Evolutionary conservation across 306 rosid species (phyloP), one percentile per base, ranked within the genome.

Genomic region (Vigna mungo): DNA sequence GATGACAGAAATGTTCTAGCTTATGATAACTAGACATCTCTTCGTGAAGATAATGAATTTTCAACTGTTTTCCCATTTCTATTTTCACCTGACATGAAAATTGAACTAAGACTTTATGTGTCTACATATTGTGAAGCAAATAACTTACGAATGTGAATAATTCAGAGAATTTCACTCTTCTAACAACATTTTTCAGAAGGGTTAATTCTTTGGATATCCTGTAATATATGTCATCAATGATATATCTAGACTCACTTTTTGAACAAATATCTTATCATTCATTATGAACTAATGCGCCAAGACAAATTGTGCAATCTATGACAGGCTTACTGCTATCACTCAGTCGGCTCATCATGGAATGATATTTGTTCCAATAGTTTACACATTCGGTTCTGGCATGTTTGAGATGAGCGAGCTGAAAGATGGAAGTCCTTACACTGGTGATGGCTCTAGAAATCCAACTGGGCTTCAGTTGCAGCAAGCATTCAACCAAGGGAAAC

Each of bases 291-390:
- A 67, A 43, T 43, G 72, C 12, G 62, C 6, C 44, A 13, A 66
- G 36, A 66, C 3, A 43, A 64, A 20, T 4, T 47, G 58, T 41
- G 89, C 89, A 70, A 36, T 91, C 81, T 37, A 14, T 60, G 12
- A 56, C 54, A 91, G 94, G 70, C 77, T 91, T 81, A 86, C 92
- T 13, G 92, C 92, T 63, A 88, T 88, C 17, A 91, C 94, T 56
- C 92, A 91, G 68, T 84, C 89, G 63, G 91, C 78, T 82, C 97
- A 91, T 87, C 97, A 86, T 21, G 97, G 94, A 30, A 86, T 89
- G 94, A 54, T 88, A 30, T 89, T 83, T 65, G 91, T 91, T 34
- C 97, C 94, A 39, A 88, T 89, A 13, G 91, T 91, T 23, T 89
- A 91, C 81, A 91, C 92, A 71, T 91, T 89, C 14, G 91, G 89